phyloP scores from a whole-genome alignment of 1,284 basidiomycete genomes.

The Leccinum fuscescens region DNA sequence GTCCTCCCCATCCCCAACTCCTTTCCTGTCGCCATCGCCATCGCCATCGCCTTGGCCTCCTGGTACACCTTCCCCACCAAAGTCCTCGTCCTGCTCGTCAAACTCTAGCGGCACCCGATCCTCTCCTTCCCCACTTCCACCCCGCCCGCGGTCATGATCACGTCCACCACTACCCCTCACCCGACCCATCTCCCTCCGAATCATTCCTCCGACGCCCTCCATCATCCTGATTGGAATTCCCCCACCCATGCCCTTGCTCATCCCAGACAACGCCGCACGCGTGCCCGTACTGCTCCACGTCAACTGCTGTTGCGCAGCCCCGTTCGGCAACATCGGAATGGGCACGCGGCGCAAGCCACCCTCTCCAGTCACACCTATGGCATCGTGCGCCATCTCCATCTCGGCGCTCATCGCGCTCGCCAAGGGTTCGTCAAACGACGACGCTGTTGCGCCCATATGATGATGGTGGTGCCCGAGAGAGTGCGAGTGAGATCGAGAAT shows the following conservation, averaged over 20 bases:
- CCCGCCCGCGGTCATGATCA: neutral
- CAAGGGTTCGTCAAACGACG: conserved; percentile 76
- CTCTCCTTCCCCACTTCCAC: neutral
- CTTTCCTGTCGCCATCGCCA: neutral
- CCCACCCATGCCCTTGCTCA: conserved; percentile 13
- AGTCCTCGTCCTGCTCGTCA: conserved; percentile 71
- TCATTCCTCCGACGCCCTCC: conserved; percentile 60
- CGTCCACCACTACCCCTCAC: conserved; percentile 28
- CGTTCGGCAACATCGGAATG: conserved; percentile 78
- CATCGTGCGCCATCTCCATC: conserved; percentile 61
- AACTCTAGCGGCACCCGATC: conserved; percentile 58
- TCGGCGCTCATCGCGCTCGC: conserved; percentile 68
- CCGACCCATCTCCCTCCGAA: conserved; percentile 53
- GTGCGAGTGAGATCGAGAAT: conserved; percentile 3
- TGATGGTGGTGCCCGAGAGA: neutral
- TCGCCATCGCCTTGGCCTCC: conserved; percentile 28
- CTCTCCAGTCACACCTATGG: conserved; percentile 29
- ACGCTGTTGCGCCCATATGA: conserved; percentile 23
- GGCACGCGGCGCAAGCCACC: conserved; percentile 27
- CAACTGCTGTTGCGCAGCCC: conserved; percentile 23
- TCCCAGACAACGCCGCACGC: conserved; percentile 19
- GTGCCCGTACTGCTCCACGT: conserved; percentile 19
- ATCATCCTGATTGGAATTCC: conserved; percentile 56
- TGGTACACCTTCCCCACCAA: conserved; percentile 24
- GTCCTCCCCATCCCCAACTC: conserved; percentile 33